Conservation (phyloP, 2,329 filamentous ascomycete species). For the Fusarium pilosicola region DNA sequence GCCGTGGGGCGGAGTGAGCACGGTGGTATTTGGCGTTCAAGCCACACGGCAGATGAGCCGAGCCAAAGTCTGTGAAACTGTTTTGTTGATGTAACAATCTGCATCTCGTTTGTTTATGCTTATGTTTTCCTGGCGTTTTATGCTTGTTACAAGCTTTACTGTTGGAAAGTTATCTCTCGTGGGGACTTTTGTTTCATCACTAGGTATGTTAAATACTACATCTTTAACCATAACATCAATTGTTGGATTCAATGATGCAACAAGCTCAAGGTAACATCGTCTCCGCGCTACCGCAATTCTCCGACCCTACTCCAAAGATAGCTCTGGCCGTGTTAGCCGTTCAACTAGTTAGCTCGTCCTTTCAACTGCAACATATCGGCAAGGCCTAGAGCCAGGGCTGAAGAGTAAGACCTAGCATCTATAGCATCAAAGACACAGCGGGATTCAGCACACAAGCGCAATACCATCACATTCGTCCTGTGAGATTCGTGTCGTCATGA, state of each 20-base stretch:
- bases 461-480: slow-evolving; percentile 2
- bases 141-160: background rate
- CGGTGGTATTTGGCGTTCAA: slow-evolving; percentile 1
- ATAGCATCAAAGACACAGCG: background rate
- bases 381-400: background rate
- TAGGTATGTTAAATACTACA: background rate
- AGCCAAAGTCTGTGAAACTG: background rate
- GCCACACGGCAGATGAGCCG: slow-evolving; percentile 24
- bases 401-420: slow-evolving; percentile 2
- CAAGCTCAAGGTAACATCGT: slow-evolving; percentile 9
- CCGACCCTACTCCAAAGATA: slow-evolving; percentile 10
- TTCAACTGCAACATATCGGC: background rate
- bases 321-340: slow-evolving; percentile 27
- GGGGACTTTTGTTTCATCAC: no score
- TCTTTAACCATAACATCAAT: background rate
- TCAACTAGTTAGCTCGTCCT: background rate
- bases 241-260: background rate
- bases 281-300: slow-evolving; percentile 5
- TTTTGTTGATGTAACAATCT: background rate
- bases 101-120: background rate
- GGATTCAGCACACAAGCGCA: background rate
- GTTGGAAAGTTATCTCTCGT: background rate
- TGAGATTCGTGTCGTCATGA: slow-evolving; percentile 26
- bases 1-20: slow-evolving; percentile 6
- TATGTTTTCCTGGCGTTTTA: background rate